Base-by-base conservation (phyloP, 1,284 basidiomycete species). In the Schizophyllum amplum region DNA sequence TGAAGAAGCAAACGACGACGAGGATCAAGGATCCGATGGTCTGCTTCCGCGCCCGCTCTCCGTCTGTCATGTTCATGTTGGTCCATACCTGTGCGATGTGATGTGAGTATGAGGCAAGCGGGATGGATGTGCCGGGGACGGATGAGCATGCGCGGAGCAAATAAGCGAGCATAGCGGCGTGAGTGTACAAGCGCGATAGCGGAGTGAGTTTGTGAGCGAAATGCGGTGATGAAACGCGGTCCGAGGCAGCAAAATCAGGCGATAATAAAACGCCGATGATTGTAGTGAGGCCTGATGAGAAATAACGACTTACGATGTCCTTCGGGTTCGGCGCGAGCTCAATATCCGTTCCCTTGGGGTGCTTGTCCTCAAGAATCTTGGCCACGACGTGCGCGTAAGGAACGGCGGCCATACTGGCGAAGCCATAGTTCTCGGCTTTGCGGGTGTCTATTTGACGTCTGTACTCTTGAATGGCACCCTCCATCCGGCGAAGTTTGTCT, bases 1-100 rank as follows among this genome's bases (percentile, higher is more conserved):
- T 94, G 75, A 96, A 83, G 73, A 92, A 92, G 69, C 90, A 94
- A 53, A 94, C 83, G 49, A 85, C 64, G 13, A 78, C 74, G 52
- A 98, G 80, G 69, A 88, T 80, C 51, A 89, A 60, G 72, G 90
- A 91, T 24, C 94, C 94, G 25, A 89, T 74, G 26, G 79, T 73
- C 63, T 79, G 81, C 68, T 90, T 87, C 53, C 86, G 80, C 20
- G 80, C 71, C 20, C 90, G 68, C 61, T 90, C 85, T 6, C 72
- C 78, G 25, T 86, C 77, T 4, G 86, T 82, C 67, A 83, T 85
- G 64, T 84, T 86, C 72, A 98, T 77, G 69, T 98, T 98, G 51
- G 81, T 73, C 94, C 94, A 97, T 49, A 96, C 83, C 47, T 49
- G 22, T 49, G 17, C 22, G n/a, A n/a, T n/a, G 17, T 49, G 47